Conservation (phyloP, 2,329 filamentous ascomycete species). For the Sphaerulina vaccinii region DNA sequence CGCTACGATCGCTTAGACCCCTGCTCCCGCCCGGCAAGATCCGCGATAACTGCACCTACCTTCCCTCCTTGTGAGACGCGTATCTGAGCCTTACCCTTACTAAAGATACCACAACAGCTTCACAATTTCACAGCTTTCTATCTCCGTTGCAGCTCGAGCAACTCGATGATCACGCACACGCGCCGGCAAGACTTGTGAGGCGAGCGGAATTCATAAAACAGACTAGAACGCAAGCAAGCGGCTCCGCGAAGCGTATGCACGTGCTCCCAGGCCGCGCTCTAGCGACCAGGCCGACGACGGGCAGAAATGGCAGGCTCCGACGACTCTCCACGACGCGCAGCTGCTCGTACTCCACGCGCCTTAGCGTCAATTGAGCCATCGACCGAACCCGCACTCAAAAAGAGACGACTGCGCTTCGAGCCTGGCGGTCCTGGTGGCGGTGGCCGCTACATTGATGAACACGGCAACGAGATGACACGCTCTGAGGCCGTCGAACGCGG, state of each 20-base stretch:
- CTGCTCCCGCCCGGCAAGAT: too few relatives aligned
- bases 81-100: too few relatives aligned
- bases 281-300: conserved; percentile 13
- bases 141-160: too few relatives aligned
- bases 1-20: too few relatives aligned
- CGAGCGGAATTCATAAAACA: too few relatives aligned
- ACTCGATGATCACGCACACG: too few relatives aligned
- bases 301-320: conserved; percentile 30
- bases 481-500: conserved; percentile 42
- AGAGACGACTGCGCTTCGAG: conserved; percentile 62
- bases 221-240: conserved; percentile 1
- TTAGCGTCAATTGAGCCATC: conserved; percentile 35
- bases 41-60: not conserved
- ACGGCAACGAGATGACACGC: conserved; percentile 59
- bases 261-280: not conserved
- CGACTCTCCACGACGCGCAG: conserved; percentile 29
- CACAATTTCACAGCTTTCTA: not conserved
- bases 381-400: conserved; percentile 45
- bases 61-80: not conserved
- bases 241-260: not conserved
- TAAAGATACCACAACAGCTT: not conserved
- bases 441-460: conserved; percentile 76
- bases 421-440: conserved; percentile 85
- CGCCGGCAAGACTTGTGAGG: too few relatives aligned
- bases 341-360: conserved; percentile 32